Base-by-base conservation (phyloP, 202 grass and related monocot species). In the Setaria viridis region DNA sequence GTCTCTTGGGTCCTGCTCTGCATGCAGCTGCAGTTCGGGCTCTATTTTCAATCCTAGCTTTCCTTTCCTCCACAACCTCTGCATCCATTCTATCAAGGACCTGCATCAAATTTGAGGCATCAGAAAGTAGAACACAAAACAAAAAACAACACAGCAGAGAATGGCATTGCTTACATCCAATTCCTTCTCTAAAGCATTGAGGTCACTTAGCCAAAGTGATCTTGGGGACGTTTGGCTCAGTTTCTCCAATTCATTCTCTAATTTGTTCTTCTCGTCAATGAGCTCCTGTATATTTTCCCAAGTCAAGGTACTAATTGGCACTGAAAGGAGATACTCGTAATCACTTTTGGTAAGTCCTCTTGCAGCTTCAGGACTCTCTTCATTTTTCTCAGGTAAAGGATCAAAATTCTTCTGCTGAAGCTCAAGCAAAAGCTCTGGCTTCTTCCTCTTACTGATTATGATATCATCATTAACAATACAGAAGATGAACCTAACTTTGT, bases 311-410 rank as follows among this genome's bases (percentile, higher is more conserved):
- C 90, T 91, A 37, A 97, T 97, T 7, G 87, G 50, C 92, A 97
- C 82, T 48, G 90, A 91, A 21, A 93, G 87, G 8, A 94, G 66
- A 78, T 97, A 97, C 29, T 97, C 92, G 76, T 97, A 97, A 25
- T 80, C 90, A 64, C 88, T 83, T 30, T 60, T 48, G 78, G 57
- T 76, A 64, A 69, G 77, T 37, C 63, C 85, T 48, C 80, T 82
- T 34, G 20, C 67, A 46, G 33, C 80, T 17, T 93, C 88, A 17
- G 85, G 39, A 47, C 71, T 91, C 66, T 77, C 82, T 58, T 88
- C 91, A 74, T 70, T 81, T 75, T 87, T 94, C 85, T 93, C 93
- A 0, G 95, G 92, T 60, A 97, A 93, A 54, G 90, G 72, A 17
- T 70, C 60, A 54, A 91, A 94, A 0, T 39, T 53, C 72, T 87